A percentile compares a stretch with the other conserved stretches of the same genome.
phyloP scores from a whole-genome alignment of 2,329 filamentous ascomycete genomes.

The Epicoccum sorghinum region DNA sequence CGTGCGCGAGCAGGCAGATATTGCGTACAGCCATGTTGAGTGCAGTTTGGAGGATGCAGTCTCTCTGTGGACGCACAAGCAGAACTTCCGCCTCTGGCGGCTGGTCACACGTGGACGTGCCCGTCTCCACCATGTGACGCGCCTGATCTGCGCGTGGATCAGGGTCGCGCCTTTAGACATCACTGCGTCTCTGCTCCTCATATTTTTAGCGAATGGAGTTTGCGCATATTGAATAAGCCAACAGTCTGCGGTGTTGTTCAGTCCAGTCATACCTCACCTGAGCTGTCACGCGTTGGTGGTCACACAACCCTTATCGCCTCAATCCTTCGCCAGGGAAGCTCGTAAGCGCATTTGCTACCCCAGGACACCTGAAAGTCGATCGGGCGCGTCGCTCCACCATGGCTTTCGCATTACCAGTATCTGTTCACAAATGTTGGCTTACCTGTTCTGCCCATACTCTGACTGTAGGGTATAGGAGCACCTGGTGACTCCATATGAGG shows the following conservation, averaged over 20 bases:
- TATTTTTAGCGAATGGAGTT: neutral
- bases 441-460: too few species aligned
- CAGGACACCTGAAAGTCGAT: neutral
- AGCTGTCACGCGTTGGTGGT: neutral
- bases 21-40: slow-evolving; percentile 12
- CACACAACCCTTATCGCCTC: slow-evolving; percentile 2
- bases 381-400: neutral
- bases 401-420: neutral
- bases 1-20: neutral
- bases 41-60: neutral
- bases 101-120: neutral
- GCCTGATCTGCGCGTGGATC: neutral
- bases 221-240: neutral
- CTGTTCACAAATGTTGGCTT: neutral
- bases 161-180: neutral
- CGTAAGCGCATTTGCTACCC: neutral
- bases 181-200: neutral
- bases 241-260: neutral
- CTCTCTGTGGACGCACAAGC: neutral
- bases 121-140: neutral
- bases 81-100: neutral
- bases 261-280: slow-evolving; percentile 1
- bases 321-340: slow-evolving; percentile 4
- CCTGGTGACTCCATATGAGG: neutral
- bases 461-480: neutral